phyloP scores from a whole-genome alignment of 108 stramenopile genomes.

The Pseudonitzschia delicatissima region DNA sequence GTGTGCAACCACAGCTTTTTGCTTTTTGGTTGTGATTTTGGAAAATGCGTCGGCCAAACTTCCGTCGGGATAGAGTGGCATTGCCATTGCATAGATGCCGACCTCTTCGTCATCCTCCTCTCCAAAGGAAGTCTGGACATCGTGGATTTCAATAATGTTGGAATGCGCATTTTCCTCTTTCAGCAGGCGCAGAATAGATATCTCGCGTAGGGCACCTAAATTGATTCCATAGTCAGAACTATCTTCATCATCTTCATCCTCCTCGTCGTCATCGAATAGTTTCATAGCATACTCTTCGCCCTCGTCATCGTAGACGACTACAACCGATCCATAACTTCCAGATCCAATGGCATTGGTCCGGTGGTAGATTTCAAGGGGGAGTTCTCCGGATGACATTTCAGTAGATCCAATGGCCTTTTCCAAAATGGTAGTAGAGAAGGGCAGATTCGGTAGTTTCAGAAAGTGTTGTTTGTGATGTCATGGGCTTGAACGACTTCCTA shows the following conservation, averaged over 20 bases:
- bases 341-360: conserved; percentile 66
- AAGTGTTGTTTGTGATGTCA: too few species aligned
- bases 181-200: conserved; percentile 71
- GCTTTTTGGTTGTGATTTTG: conserved; percentile 23
- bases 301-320: conserved; percentile 81
- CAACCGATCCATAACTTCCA: conserved; percentile 71
- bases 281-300: conserved; percentile 78
- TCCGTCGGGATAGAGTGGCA: conserved; percentile 65
- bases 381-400: conserved; percentile 67
- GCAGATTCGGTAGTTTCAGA: too few species aligned
- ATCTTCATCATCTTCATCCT: conserved; percentile 32
- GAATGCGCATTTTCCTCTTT: conserved; percentile 64
- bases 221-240: conserved; percentile 48
- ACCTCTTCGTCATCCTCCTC: conserved; percentile 55
- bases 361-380: conserved; percentile 69
- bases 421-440: conserved; percentile 8
- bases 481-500: too few species aligned
- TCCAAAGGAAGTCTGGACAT: conserved; percentile 55
- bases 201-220: conserved; percentile 69
- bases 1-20: conserved; percentile 61
- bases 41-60: conserved; percentile 51
- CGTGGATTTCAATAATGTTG: conserved; percentile 69
- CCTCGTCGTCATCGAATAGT: conserved; percentile 55
- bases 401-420: conserved; percentile 5
- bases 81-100: conserved; percentile 55